Evolutionary conservation across 495 filamentous ascomycete genomes (phyloP).

Genomic region (Penicillium diatomitis): DNA sequence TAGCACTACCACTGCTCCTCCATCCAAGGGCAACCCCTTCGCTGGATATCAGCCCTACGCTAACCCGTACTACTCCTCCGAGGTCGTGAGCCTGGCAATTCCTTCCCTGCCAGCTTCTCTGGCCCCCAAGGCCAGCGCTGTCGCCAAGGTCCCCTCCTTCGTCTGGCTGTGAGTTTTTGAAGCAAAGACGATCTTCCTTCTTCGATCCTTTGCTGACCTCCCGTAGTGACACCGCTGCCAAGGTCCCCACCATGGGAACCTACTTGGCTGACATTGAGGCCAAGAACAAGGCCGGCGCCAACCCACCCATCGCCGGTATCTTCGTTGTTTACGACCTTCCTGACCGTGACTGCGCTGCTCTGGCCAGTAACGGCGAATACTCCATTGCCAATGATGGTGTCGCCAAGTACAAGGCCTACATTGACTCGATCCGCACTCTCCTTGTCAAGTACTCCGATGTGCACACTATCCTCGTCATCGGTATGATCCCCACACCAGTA

Average conservation of each 20-base stretch:
- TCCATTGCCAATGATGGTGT: slow-evolving; percentile 50
- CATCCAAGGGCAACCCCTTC: slow-evolving; percentile 44
- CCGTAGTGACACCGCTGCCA: slow-evolving; percentile 45
- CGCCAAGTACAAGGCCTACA: slow-evolving; percentile 59
- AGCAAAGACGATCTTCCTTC: too few relatives aligned
- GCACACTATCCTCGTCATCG: slow-evolving; percentile 41
- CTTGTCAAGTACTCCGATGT: slow-evolving; percentile 23
- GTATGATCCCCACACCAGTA: slow-evolving; percentile 20
- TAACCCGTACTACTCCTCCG: slow-evolving; percentile 50
- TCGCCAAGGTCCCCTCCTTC: slow-evolving; percentile 60
- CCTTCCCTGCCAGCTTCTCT: slow-evolving; percentile 37
- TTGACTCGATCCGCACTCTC: slow-evolving; percentile 44
- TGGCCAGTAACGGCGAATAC: slow-evolving; percentile 70
- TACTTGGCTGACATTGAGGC: slow-evolving; percentile 47
- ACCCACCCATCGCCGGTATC: slow-evolving; percentile 38
- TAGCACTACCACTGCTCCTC: slow-evolving; percentile 1
- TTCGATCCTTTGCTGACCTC: background rate
- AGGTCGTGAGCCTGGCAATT: slow-evolving; percentile 42
- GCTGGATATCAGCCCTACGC: slow-evolving; percentile 43
- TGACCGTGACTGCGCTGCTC: slow-evolving; percentile 68
- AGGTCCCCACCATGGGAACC: slow-evolving; percentile 49
- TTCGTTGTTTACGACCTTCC: slow-evolving; percentile 72
- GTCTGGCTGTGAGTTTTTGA: slow-evolving; percentile 51
- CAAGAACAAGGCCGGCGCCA: slow-evolving; percentile 45
- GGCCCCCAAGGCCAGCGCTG: slow-evolving; percentile 32